phyloP scores from a whole-genome alignment of 345 rosid species.

The Lepidium sativum region DNA sequence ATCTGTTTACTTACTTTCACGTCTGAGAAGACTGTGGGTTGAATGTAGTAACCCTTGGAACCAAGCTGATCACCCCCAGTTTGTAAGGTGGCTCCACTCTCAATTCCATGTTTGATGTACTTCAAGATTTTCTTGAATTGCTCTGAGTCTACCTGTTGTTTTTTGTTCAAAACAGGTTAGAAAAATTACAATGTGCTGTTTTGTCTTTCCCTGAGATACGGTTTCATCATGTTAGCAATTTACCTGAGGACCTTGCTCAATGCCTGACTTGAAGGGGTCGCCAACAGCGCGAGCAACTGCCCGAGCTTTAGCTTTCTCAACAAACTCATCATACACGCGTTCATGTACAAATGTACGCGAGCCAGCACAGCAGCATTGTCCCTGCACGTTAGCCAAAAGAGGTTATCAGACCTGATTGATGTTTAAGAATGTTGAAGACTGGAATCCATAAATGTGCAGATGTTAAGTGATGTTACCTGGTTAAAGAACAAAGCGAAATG shows the following conservation, averaged over 20 bases:
- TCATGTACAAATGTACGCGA: slow-evolving; percentile 96
- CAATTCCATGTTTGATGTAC: slow-evolving; percentile 66
- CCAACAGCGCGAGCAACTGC: slow-evolving; percentile 67
- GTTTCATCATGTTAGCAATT: not conserved
- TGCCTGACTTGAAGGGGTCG: slow-evolving; percentile 77
- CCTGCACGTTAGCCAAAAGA: slow-evolving; percentile 36
- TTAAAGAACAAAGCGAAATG: slow-evolving; percentile 86
- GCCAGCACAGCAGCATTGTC: slow-evolving; percentile 95
- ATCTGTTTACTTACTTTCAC: slow-evolving; percentile 45
- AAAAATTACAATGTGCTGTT: not conserved
- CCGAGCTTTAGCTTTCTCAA: slow-evolving; percentile 75
- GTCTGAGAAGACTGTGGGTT: slow-evolving; percentile 95
- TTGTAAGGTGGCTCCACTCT: slow-evolving; percentile 83
- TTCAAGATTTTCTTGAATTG: slow-evolving; percentile 65
- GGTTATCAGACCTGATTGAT: not conserved
- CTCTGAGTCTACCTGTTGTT: slow-evolving; percentile 53
- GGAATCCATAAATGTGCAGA: not conserved
- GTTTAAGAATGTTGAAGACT: not conserved
- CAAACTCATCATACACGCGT: slow-evolving; percentile 66
- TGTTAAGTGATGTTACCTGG: slow-evolving; percentile 44
- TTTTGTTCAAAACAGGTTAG: not conserved
- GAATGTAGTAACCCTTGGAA: slow-evolving; percentile 62
- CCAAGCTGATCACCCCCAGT: slow-evolving; percentile 78
- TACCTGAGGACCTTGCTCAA: slow-evolving; percentile 99
- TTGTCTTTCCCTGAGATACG: not conserved